Evolutionary conservation across 345 rosid species (phyloP), one percentile per base, ranked within the genome.

Genomic region (Moricandia moricandioides): DNA sequence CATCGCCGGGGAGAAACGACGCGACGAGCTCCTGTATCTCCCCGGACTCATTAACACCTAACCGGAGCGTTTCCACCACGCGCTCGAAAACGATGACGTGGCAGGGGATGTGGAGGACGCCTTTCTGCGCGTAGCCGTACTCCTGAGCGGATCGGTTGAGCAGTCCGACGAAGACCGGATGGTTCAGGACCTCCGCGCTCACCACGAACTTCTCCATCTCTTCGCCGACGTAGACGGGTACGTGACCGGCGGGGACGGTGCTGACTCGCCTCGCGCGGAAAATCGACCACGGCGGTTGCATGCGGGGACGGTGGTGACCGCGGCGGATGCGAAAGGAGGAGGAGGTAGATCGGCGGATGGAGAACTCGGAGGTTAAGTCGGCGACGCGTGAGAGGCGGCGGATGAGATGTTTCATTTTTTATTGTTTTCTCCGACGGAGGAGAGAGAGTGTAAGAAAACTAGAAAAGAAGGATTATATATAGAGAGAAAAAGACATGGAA

Each of bases 41-140:
- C 8, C 27, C 55, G n/a, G 72, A 35, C 18, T 35, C 81, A 13
- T 33, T 8, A 1, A 2, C 72, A 56, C 13, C 97, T 0, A 87
- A 82, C 8, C 96, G 86, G 67, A 95, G 84, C 13, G 92, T 85
- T 52, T 92, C 99, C 74, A 92, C 81, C 54, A 89, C 86, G 39
- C 89, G 89, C 80, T 96, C 95, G 65, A 96, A 96, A 8, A 82
- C 86, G 65, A 83, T 68, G 69, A 87, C 98, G 86, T 89, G 96
- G 78, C 98, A 92, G 2, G 98, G 99, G 75, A 96, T 96, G 65
- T 86, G 87, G 0, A 96, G 91, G 11, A 89, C 99, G 12, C 99
- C 99, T 71, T 84, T 85, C 64, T 96, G 99, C 47, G 92, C 93
- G 83, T 91, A 96, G 5, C 99, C 99, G 80, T 92, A 95, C 79